Percentiles rank a stretch among this genome's conserved stretches.
phyloP scores from a whole-genome alignment of 1,284 basidiomycete species.

The Mixia osmundae region DNA sequence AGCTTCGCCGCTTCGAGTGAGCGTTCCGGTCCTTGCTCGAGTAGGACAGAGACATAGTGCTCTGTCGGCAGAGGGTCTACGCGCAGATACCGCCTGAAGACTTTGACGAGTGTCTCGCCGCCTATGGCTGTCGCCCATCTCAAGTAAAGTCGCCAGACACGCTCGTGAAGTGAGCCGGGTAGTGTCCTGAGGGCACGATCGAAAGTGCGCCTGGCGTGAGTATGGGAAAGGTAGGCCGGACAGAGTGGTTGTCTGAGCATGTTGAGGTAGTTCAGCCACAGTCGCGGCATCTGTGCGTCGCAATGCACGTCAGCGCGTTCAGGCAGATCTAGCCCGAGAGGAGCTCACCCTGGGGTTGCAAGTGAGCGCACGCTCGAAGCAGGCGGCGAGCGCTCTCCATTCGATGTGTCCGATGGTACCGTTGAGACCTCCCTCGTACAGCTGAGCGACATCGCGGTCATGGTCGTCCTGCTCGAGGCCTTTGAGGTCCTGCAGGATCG shows the following conservation, averaged over 20 bases:
- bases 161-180: constrained; percentile 75
- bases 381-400: constrained; percentile 70
- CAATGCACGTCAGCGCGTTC: not conserved
- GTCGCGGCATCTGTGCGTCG: constrained; percentile 45
- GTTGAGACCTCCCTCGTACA: constrained; percentile 64
- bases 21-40: constrained; percentile 34
- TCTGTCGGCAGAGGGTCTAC: constrained; percentile 69
- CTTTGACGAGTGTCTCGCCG: constrained; percentile 51
- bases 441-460: constrained; percentile 27
- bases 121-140: constrained; percentile 53
- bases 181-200: constrained; percentile 85
- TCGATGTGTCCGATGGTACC: constrained; percentile 76
- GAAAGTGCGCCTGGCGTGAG: constrained; percentile 78
- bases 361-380: constrained; percentile 77
- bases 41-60: constrained; percentile 51
- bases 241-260: constrained; percentile 77
- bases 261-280: constrained; percentile 84
- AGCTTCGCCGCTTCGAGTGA: constrained; percentile 88
- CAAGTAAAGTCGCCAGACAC: constrained; percentile 87
- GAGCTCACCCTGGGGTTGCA: constrained; percentile 64
- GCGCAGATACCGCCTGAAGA: constrained; percentile 70
- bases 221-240: constrained; percentile 56
- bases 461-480: constrained; percentile 7
- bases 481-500: constrained; percentile 2
- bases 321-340: not conserved